Base-by-base conservation (phyloP, 2,329 filamentous ascomycete species). In the Diplocarpon mali region DNA sequence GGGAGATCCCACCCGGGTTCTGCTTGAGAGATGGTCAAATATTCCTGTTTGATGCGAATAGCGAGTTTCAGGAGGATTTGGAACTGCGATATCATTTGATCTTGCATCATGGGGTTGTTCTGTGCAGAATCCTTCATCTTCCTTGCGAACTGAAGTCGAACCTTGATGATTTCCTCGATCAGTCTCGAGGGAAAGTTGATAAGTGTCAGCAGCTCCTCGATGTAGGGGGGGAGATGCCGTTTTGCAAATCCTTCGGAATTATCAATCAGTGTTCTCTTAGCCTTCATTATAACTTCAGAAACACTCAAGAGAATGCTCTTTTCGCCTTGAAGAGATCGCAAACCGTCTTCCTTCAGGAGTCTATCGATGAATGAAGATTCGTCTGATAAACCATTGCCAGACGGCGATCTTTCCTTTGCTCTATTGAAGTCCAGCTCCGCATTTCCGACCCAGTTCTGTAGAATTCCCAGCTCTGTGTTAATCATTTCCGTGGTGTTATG, bases 61-160 rank as follows among this genome's bases (percentile, higher is more conserved):
- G 92, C 90, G 53, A 96, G 80, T 59, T 85, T 88, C 52, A 98
- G 78, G 44, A 96, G 69, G 36, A 95, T 85, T 64, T 94, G 89
- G 57, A 98, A 96, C 60, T 98, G 92, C 0, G 85, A 75, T 51
- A 98, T 95, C 85, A 96, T 94, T 66, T 96, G 90, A 61, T 96
- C 89, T 49, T 93, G 85, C 73, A 98, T 87, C 69, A 98, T 83
- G 20, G 85, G 75, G 53, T 89, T 93, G 62, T 94, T 86, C 66
- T 92, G 85, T 1, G 88, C 83, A 9, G 88, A 87, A 58, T 96
- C 90, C 66, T 90, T 94, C 80, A 95, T 94, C 63, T 88, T 90
- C 67, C 82, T 87, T 14, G 90, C 89, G 63, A 95, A 96, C 9
- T 82, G 85, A 24, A 96, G 73, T 47, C 92, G 83, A 56, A 95